Evolutionary conservation across 2,329 filamentous ascomycete genomes (phyloP).

Genomic region (Alternaria sp.): DNA sequence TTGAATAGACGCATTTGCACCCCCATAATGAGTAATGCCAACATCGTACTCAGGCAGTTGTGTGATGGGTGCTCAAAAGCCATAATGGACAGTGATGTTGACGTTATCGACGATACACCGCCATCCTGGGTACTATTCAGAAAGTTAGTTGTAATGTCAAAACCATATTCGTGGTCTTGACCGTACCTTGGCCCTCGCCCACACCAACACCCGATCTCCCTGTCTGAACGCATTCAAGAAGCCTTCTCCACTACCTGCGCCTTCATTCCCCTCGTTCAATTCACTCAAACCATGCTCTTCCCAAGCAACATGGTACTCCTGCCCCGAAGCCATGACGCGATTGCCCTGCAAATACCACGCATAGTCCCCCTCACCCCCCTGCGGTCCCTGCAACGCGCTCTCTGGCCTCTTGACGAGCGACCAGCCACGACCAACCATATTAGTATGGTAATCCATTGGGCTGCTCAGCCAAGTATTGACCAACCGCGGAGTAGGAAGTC

Average conservation of each 20-base stretch:
- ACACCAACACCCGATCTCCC: slow-evolving; percentile 41
- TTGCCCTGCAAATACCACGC: slow-evolving; percentile 49
- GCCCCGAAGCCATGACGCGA: slow-evolving; percentile 28
- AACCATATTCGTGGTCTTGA: neutral
- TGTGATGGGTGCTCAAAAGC: slow-evolving; percentile 18
- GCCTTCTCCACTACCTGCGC: slow-evolving; percentile 37
- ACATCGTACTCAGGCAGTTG: neutral
- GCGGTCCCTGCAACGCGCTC: slow-evolving; percentile 28
- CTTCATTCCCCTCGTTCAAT: slow-evolving; percentile 27
- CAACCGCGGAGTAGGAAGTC: slow-evolving; percentile 13
- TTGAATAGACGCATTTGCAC: neutral
- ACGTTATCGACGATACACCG: slow-evolving; percentile 35
- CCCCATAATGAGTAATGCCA: neutral
- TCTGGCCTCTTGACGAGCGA: slow-evolving; percentile 30
- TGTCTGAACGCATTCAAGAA: slow-evolving; percentile 37
- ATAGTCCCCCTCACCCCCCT: slow-evolving; percentile 32
- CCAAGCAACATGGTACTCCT: slow-evolving; percentile 35
- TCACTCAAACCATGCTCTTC: slow-evolving; percentile 1
- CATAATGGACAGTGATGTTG: slow-evolving; percentile 32
- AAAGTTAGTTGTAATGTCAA: slow-evolving; percentile 8
- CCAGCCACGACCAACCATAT: slow-evolving; percentile 21
- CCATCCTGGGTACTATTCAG: slow-evolving; percentile 41
- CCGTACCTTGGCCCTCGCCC: slow-evolving; percentile 47
- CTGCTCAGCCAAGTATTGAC: slow-evolving; percentile 3
- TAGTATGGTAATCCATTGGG: slow-evolving; percentile 16